phyloP scores from a whole-genome alignment of 306 rosid species.

The Urtica urens region DNA sequence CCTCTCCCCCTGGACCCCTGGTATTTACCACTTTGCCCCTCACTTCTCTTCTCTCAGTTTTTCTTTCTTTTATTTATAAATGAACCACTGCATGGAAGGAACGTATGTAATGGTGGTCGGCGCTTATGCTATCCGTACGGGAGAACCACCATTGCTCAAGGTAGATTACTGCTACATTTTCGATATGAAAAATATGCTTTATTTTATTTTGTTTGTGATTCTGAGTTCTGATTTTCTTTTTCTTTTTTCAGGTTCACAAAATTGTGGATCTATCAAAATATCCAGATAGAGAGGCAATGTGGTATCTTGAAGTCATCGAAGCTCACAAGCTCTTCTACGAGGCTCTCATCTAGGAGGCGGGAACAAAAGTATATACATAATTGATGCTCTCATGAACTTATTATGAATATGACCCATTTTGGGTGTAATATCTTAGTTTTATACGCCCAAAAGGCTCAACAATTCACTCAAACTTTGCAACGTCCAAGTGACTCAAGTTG shows the following conservation, averaged over 20 bases:
- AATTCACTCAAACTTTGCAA: too few relatives aligned
- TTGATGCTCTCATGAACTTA: background rate
- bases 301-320: slow-evolving; percentile 91
- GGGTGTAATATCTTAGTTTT: too few relatives aligned
- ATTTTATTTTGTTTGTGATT: background rate
- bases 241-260: slow-evolving; percentile 56
- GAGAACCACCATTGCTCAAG: slow-evolving; percentile 44
- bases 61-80: background rate
- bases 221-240: background rate
- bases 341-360: slow-evolving; percentile 56
- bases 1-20: slow-evolving; percentile 39
- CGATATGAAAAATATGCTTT: background rate
- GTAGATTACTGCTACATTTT: slow-evolving; percentile 11
- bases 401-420: too few relatives aligned
- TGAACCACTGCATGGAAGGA: slow-evolving; percentile 23
- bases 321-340: slow-evolving; percentile 68
- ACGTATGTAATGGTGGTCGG: slow-evolving; percentile 91
- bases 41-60: too few relatives aligned
- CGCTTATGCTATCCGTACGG: slow-evolving; percentile 27
- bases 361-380: slow-evolving; percentile 24
- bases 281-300: slow-evolving; percentile 79
- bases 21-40: slow-evolving; percentile 11
- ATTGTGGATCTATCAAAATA: slow-evolving; percentile 73
- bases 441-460: too few relatives aligned
- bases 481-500: too few relatives aligned